A percentile compares a stretch with the other conserved stretches of the same genome.
These are phyloP conservation scores for Penicillium sp. DNA, from an alignment of 2,329 filamentous ascomycete genomes.

Conservation along the genomic window DNA sequence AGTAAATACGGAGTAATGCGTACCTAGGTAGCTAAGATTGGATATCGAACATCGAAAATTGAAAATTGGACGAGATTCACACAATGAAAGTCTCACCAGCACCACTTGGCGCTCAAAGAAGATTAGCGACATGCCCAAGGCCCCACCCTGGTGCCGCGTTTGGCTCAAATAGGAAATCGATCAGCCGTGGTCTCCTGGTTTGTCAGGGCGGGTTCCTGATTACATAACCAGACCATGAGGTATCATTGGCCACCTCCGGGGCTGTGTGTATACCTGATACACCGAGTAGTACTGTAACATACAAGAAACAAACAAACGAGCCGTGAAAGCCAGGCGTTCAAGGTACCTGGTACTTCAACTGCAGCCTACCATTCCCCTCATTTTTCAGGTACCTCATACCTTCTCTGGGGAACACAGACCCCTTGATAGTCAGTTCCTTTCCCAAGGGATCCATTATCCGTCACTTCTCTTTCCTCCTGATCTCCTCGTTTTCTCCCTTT, in stretches of 20 bases:
- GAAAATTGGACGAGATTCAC: not conserved
- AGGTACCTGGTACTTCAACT: slow-evolving; percentile 7
- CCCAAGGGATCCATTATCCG: slow-evolving; percentile 10
- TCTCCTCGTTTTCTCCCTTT: slow-evolving; percentile 7
- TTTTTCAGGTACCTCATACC: slow-evolving; percentile 10
- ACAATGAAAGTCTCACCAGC: slow-evolving; percentile 4
- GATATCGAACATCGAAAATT: not conserved
- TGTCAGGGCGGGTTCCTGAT: slow-evolving; percentile 19
- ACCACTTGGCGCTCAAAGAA: not conserved
- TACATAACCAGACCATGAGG: not conserved
- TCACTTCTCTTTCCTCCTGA: slow-evolving; percentile 17
- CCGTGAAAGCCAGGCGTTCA: not conserved
- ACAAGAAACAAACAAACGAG: slow-evolving; percentile 11
- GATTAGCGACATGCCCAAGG: slow-evolving; percentile 1
- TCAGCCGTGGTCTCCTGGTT: slow-evolving; percentile 14
- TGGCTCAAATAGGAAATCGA: slow-evolving; percentile 16
- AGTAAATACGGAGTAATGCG: not conserved
- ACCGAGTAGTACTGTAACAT: not conserved
- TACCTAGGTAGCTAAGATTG: not conserved
- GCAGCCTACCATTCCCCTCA: not conserved
- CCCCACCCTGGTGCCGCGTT: slow-evolving; percentile 14
- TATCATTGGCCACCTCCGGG: slow-evolving; percentile 6
- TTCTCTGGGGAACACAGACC: slow-evolving; percentile 17
- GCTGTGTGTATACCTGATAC: not conserved
- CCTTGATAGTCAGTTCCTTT: slow-evolving; percentile 17